Conservation (phyloP, 1,139 yeast species). For the Taphrina communis region DNA sequence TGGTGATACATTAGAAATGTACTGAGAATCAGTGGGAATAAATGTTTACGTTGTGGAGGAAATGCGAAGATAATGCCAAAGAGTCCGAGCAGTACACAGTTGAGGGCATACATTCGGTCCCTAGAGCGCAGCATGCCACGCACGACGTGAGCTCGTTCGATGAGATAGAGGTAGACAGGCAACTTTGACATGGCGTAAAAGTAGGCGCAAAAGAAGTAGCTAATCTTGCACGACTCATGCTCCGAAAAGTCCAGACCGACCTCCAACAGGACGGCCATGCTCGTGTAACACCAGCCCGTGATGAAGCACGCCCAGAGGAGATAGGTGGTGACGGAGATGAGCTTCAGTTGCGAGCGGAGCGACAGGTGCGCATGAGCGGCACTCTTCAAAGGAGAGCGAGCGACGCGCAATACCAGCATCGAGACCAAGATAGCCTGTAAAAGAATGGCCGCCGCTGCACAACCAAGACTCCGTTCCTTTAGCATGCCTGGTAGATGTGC, state of each 20-base stretch:
- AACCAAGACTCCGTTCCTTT: not conserved
- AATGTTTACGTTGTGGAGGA: not conserved
- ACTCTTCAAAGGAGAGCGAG: not conserved
- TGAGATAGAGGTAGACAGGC: conserved; percentile 5
- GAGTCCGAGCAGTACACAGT: not conserved
- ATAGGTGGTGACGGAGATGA: conserved; percentile 5
- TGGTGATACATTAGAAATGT: not conserved
- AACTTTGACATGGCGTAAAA: conserved; percentile 1
- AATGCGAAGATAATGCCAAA: not conserved
- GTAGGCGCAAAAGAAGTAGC: not conserved
- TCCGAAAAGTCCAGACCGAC: conserved; percentile 11
- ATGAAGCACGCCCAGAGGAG: conserved; percentile 6
- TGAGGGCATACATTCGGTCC: not conserved
- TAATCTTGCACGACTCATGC: not conserved
- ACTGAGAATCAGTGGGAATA: no score
- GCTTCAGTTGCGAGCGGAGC: not conserved
- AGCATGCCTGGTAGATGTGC: not conserved
- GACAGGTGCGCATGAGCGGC: not conserved
- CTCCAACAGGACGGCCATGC: not conserved
- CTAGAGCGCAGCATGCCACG: not conserved
- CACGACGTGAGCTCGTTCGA: conserved; percentile 14
- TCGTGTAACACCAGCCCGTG: not conserved
- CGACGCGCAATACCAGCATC: not conserved
- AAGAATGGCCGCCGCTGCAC: not conserved
- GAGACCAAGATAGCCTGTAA: not conserved